Conservation (phyloP, 805 yeast species). For the Candida ipomoeae region DNA sequence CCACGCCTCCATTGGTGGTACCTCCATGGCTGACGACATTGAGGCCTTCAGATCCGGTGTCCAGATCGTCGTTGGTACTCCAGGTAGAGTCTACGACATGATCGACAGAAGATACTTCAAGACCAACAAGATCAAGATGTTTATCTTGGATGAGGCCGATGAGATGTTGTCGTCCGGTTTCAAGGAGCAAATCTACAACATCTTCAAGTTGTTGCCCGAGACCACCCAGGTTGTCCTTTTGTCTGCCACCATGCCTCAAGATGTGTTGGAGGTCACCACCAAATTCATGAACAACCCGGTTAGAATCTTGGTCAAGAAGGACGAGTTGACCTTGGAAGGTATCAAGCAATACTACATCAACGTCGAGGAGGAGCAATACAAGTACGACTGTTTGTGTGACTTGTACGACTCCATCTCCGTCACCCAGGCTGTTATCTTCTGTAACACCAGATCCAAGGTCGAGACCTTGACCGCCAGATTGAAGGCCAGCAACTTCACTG, state of each 20-base stretch:
- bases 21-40: conserved; percentile 81
- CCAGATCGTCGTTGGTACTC: conserved; percentile 95
- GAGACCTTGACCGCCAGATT: conserved; percentile 79
- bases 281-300: conserved; percentile 95
- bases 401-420: conserved; percentile 92
- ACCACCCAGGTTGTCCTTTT: conserved; percentile 92
- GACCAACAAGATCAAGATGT: conserved; percentile 84
- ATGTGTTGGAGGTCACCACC: conserved; percentile 84
- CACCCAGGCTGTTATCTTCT: conserved; percentile 96
- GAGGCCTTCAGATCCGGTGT: conserved; percentile 81
- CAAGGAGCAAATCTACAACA: conserved; percentile 92
- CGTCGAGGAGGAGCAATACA: conserved; percentile 90
- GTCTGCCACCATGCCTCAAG: conserved; percentile 91
- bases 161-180: conserved; percentile 92
- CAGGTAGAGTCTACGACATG: conserved; percentile 97
- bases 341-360: conserved; percentile 88
- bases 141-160: conserved; percentile 97
- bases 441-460: conserved; percentile 93
- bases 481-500: conserved; percentile 79
- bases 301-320: conserved; percentile 89
- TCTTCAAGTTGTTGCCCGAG: conserved; percentile 82
- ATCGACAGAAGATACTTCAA: conserved; percentile 82
- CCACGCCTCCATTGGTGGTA: conserved; percentile 98
- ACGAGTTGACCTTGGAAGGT: conserved; percentile 93
- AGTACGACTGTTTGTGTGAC: conserved; percentile 91